Conservation (phyloP, 2,329 filamentous ascomycete species). For the Zasmidium cellare region DNA sequence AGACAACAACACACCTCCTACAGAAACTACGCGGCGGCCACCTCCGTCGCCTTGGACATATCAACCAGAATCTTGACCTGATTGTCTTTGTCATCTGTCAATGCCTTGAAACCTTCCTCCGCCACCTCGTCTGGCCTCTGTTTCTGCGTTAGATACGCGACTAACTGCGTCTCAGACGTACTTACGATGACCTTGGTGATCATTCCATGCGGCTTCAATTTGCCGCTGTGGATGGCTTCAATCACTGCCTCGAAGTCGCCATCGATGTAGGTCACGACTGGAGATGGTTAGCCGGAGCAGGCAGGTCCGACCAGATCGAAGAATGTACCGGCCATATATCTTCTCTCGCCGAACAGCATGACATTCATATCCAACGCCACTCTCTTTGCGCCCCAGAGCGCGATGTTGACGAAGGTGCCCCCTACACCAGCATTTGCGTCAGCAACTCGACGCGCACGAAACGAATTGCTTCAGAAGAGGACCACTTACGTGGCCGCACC, state of each 20-base stretch:
- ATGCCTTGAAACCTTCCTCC: slow-evolving; percentile 8
- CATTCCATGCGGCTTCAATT: slow-evolving; percentile 5
- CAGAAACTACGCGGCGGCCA: too few relatives aligned
- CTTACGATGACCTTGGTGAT: slow-evolving; percentile 9
- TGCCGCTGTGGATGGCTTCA: slow-evolving; percentile 6
- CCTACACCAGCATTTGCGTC: neutral
- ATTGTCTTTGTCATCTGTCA: slow-evolving; percentile 12
- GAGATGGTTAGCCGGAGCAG: neutral
- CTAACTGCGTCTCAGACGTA: neutral
- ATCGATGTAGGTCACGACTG: slow-evolving; percentile 8
- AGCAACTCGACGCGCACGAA: neutral
- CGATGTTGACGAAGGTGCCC: slow-evolving; percentile 16
- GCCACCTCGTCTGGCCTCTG: slow-evolving; percentile 6
- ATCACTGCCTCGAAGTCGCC: slow-evolving; percentile 15
- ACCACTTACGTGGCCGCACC: neutral
- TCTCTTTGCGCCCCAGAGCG: slow-evolving; percentile 12
- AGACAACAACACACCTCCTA: too few relatives aligned
- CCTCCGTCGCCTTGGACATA: slow-evolving; percentile 6
- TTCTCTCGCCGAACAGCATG: slow-evolving; percentile 10
- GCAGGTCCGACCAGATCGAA: neutral
- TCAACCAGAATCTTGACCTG: slow-evolving; percentile 17
- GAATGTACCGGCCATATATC: slow-evolving; percentile 8
- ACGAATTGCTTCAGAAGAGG: too few relatives aligned
- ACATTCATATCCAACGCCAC: slow-evolving; percentile 8
- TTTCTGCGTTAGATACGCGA: neutral